These are phyloP conservation scores for Colletotrichum cereale DNA, from an alignment of 2,329 filamentous ascomycete species.

Conservation along the genomic window DNA sequence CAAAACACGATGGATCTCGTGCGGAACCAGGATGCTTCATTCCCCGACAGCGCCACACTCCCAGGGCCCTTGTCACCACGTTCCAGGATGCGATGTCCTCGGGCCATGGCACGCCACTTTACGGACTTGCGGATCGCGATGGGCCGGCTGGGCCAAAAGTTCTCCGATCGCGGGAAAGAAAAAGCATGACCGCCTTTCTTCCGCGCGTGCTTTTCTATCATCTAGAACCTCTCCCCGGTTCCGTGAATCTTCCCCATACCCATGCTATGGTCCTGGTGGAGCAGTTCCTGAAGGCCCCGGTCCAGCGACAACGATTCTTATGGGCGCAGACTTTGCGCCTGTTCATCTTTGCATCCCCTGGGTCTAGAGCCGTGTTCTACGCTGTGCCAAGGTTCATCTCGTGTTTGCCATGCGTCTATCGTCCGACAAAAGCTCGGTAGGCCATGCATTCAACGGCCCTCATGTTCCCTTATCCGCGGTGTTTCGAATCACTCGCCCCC, in stretches of 20 bases:
- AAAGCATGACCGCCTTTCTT: neutral
- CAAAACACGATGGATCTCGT: constrained; percentile 2
- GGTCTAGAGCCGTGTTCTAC: neutral
- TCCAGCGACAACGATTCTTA: neutral
- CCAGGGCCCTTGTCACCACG: neutral
- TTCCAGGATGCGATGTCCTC: neutral
- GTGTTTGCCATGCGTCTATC: neutral
- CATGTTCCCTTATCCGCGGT: neutral
- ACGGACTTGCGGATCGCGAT: neutral
- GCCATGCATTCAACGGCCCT: constrained; percentile 28
- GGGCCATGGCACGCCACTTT: neutral
- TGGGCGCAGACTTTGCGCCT: neutral
- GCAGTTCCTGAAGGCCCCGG: neutral
- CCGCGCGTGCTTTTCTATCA: neutral
- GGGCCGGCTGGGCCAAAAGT: neutral
- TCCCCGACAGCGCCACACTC: neutral
- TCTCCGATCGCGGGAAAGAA: neutral
- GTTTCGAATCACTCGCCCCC: neutral
- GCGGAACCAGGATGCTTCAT: constrained; percentile 1
- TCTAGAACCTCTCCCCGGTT: neutral
- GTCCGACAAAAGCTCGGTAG: constrained; percentile 6
- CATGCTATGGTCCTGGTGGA: neutral
- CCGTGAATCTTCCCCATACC: neutral
- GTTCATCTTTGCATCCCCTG: neutral
- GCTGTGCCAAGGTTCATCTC: neutral